phyloP scores from a whole-genome alignment of 2,329 filamentous ascomycete species.

The Paraconiothyrium brasiliense region DNA sequence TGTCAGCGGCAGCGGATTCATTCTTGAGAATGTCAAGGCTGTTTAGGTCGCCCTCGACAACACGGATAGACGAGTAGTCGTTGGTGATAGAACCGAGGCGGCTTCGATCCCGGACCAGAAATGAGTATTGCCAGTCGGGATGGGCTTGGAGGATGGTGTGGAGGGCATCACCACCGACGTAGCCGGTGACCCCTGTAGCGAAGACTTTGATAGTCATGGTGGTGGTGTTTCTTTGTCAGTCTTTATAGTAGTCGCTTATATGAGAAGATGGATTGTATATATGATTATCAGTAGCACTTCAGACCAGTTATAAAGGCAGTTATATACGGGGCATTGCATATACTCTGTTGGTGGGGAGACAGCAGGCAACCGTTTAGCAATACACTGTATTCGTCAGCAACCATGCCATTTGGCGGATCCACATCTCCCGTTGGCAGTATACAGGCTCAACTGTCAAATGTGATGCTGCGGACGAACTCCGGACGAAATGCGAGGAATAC shows the following conservation, averaged over 20 bases:
- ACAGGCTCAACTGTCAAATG: not conserved
- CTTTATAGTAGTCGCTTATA: not conserved
- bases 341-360: not conserved
- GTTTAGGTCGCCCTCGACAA: slow-evolving; percentile 8
- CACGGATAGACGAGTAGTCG: slow-evolving; percentile 8
- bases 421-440: not conserved
- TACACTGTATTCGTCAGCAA: not conserved
- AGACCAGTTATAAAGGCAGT: not conserved
- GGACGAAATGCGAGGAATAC: not conserved
- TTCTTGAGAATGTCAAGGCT: slow-evolving; percentile 4
- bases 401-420: not conserved
- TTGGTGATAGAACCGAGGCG: slow-evolving; percentile 4
- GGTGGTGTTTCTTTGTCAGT: not conserved
- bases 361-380: not conserved
- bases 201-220: slow-evolving; percentile 11
- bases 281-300: not conserved
- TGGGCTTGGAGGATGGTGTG: slow-evolving; percentile 9
- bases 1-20: slow-evolving; percentile 10
- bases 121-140: slow-evolving; percentile 14
- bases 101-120: slow-evolving; percentile 6
- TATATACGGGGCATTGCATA: not conserved
- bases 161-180: slow-evolving; percentile 14
- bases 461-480: slow-evolving; percentile 1
- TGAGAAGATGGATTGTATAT: not conserved
- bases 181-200: slow-evolving; percentile 12